Percentiles rank a stretch among this genome's conserved stretches.
phyloP scores from a whole-genome alignment of 1,284 basidiomycete genomes.

The Quambalaria eucalypti region DNA sequence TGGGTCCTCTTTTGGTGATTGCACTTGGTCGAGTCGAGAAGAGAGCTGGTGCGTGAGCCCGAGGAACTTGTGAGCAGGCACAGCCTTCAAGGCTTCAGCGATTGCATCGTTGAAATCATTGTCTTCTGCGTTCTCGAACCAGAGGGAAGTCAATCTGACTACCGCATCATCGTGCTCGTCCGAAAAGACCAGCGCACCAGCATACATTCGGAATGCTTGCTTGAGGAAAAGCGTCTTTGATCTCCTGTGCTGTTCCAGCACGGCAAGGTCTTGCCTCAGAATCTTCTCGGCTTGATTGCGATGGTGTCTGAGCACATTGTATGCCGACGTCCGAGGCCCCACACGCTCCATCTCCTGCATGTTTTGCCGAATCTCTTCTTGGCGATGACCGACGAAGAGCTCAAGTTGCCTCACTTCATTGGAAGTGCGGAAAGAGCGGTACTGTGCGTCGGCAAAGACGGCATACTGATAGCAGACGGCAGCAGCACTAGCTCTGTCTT shows the following conservation, averaged over 20 bases:
- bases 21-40: conserved; percentile 58
- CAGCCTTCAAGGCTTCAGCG: conserved; percentile 53
- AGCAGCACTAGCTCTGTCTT: conserved; percentile 47
- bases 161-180: conserved; percentile 65
- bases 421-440: conserved; percentile 61
- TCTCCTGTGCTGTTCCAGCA: conserved; percentile 16
- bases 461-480: conserved; percentile 75
- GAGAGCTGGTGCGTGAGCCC: conserved; percentile 85
- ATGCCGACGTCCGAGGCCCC: not conserved
- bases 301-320: not conserved
- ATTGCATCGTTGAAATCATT: conserved; percentile 55
- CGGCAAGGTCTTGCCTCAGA: conserved; percentile 18
- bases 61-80: conserved; percentile 83
- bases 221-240: conserved; percentile 57
- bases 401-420: conserved; percentile 65
- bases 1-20: conserved; percentile 42
- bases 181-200: conserved; percentile 60
- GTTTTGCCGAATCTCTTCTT: conserved; percentile 58
- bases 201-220: conserved; percentile 73
- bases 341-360: conserved; percentile 49
- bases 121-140: conserved; percentile 74
- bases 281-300: conserved; percentile 17
- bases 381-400: conserved; percentile 63
- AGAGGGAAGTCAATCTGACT: conserved; percentile 76
- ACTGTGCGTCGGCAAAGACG: conserved; percentile 77